Evolutionary conservation across 2,329 filamentous ascomycete species (phyloP).

Genomic region (Fusarium palustre): DNA sequence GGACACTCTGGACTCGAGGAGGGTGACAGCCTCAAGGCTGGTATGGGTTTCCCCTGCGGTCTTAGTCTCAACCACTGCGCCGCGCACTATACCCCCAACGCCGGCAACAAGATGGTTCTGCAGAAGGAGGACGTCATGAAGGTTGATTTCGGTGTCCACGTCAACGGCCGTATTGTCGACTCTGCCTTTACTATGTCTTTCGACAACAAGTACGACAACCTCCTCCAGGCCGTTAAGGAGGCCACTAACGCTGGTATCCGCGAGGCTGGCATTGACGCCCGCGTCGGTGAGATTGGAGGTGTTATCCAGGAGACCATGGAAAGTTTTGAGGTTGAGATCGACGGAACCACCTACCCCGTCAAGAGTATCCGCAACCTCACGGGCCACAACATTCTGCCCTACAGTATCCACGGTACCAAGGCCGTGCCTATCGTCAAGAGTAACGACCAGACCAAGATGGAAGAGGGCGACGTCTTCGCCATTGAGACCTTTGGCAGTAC

Average conservation of each 20-base stretch:
- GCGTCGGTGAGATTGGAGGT: constrained; percentile 85
- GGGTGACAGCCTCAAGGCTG: constrained; percentile 81
- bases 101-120: constrained; percentile 82
- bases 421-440: constrained; percentile 94
- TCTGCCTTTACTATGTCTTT: constrained; percentile 84
- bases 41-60: constrained; percentile 89
- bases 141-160: constrained; percentile 84
- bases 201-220: constrained; percentile 78
- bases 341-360: constrained; percentile 80
- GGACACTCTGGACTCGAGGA: constrained; percentile 82
- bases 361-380: constrained; percentile 90
- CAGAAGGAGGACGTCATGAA: constrained; percentile 82
- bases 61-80: constrained; percentile 87
- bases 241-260: constrained; percentile 85
- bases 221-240: constrained; percentile 78
- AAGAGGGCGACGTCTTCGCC: constrained; percentile 94
- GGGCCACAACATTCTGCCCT: constrained; percentile 89
- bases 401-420: constrained; percentile 92
- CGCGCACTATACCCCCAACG: constrained; percentile 88
- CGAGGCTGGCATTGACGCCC: constrained; percentile 91
- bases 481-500: constrained; percentile 97
- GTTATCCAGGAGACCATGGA: constrained; percentile 93
- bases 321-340: constrained; percentile 88
- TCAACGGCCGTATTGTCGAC: constrained; percentile 84
- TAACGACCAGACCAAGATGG: constrained; percentile 92